Base-by-base conservation (phyloP, 1,284 basidiomycete genomes). In the Cryptococcus sp. region DNA sequence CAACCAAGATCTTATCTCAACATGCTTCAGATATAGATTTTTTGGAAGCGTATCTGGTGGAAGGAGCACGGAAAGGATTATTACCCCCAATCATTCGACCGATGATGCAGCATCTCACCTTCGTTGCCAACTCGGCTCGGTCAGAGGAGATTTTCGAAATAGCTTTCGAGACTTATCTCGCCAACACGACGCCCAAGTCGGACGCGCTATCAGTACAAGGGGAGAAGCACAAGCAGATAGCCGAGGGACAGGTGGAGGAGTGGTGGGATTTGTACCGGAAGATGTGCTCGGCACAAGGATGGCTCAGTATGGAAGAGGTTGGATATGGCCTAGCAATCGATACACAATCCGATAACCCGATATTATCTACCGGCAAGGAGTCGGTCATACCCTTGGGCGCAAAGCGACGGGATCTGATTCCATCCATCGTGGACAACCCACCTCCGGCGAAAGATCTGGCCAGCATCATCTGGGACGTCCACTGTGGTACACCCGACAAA, bases 221-320 rank as follows among this genome's bases (percentile, higher is more conserved):
- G 1, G 23, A 48, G 39, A 10, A 18, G 13, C 47, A 56, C 21
- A n/a, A 42, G 10, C 34, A 23, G 4, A 36, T 60, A 7, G 60
- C 55, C 1, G 39, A 41, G 5, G 21, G 44, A 5, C 64, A 68
- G 45, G 44, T 56, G 3, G 24, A 44, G 5, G 31, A 24, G 9
- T 66, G 58, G 59, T 66, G 67, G 64, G 62, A 61, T 37, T 31
- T 32, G n/a, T 69, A 66, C 46, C 44, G 63, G 13, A 45, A 52
- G 5, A 40, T 19, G 36, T 16, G 14, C 7, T 16, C 14, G 14
- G 36, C 36, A 19, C 36, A 45, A 10, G 46, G 28, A 22, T 31
- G 51, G 46, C 11, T 39, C 53, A 3, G 23, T 42, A 23, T 24
- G 45, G 14, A 47, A 13, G 23, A 34, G 31, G 37, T 36, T 25